phyloP scores from a whole-genome alignment of 768 basidiomycete species.

The Mycena amicta region DNA sequence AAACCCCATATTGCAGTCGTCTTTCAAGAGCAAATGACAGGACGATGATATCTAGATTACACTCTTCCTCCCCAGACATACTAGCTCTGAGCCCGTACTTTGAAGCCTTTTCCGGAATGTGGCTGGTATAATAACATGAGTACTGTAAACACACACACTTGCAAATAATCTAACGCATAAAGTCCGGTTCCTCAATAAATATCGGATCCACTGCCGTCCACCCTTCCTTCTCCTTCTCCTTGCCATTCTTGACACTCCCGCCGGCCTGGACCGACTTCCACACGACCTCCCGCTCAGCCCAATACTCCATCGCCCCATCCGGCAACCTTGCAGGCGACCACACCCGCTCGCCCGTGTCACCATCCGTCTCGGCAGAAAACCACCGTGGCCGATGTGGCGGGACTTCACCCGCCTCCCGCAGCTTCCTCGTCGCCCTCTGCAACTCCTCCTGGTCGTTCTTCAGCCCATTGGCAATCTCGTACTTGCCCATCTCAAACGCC shows the following conservation, averaged over 20 bases:
- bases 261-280: slow-evolving; percentile 53
- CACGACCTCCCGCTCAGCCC: slow-evolving; percentile 73
- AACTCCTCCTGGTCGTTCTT: slow-evolving; percentile 83
- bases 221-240: too few species aligned
- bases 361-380: slow-evolving; percentile 83
- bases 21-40: too few species aligned
- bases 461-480: slow-evolving; percentile 79
- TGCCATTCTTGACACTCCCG: slow-evolving; percentile 36
- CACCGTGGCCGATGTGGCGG: slow-evolving; percentile 82
- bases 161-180: slow-evolving; percentile 17
- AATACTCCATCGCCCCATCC: slow-evolving; percentile 70
- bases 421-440: slow-evolving; percentile 72
- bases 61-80: too few species aligned
- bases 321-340: slow-evolving; percentile 70
- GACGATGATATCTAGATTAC: too few species aligned
- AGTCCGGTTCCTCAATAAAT: slow-evolving; percentile 71
- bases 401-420: slow-evolving; percentile 72
- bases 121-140: too few species aligned
- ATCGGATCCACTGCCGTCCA: slow-evolving; percentile 82
- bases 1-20: too few species aligned
- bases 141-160: too few species aligned
- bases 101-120: too few species aligned
- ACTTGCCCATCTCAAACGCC: slow-evolving; percentile 88
- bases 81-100: too few species aligned
- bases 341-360: slow-evolving; percentile 86